Base-by-base conservation (phyloP, 139 green algal species). In the Chlamydomonas urium region DNA sequence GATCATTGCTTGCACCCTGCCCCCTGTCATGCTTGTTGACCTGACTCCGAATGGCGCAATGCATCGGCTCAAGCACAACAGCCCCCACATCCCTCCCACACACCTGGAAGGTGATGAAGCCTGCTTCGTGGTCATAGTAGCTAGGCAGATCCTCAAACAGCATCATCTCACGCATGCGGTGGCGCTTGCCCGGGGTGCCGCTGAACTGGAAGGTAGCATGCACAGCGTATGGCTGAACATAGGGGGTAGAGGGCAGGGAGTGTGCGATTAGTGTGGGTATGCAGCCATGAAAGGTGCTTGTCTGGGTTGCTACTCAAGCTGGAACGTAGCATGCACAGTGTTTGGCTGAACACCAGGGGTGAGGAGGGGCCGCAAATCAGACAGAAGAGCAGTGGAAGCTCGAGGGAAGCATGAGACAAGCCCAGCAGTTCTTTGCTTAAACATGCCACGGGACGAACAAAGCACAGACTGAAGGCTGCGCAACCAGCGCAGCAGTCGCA, bases 201-300 rank as follows among this genome's bases (percentile, higher is more conserved):
- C 79, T 89, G 77, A 92, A 99, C 80, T 98, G 90, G 79, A 97
- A 99, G 4, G 93, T 98, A 45, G 89, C 86, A 78, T 99, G 94
- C 37, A 96, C 86, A 2, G 34, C 63, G 34, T 71, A 71, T 35
- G 28, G 24, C 38, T 71, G 19, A 8, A 57, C 37, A 31, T 10
- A 17, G 37, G 26, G 23, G 24, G 38, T 37, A 19, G 38, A 56
- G n/a, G 38, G 34, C 23, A 71, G 37, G 21, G 38, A 31, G 4
- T 23, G 32, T 8, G 60, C 10, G 56, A 32, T n/a, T n/a, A 17
- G 42, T n/a, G 42, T 10, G 42, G 42, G 42, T 10, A 17, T 17
- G 42, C 17, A n/a, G 42, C 10, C 42, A 17, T 53, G 42, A n/a
- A 17, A 53, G 42, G 42, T 17, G 42, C 42, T 53, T 17, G 42